Percentiles rank a stretch among this genome's conserved stretches.
phyloP scores from a whole-genome alignment of 176 grass and related monocot species.

The Oryza glumipatula region DNA sequence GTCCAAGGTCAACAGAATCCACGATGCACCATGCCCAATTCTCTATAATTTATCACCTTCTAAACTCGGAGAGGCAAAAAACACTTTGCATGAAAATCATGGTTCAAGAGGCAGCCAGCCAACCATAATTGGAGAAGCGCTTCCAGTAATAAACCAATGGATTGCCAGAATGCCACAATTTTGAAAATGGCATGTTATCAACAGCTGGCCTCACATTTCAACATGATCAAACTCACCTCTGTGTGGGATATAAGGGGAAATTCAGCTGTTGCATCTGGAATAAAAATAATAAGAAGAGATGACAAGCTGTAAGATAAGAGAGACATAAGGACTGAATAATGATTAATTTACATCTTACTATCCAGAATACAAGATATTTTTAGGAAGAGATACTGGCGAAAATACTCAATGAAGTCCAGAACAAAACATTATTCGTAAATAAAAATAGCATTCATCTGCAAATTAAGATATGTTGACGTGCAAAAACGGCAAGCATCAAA shows the following conservation, averaged over 20 bases:
- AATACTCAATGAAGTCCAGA: background rate
- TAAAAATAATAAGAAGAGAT: conserved; percentile 26
- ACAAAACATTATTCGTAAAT: background rate
- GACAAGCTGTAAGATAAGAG: background rate
- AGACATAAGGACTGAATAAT: background rate
- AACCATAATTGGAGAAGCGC: conserved; percentile 20
- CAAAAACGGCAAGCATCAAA: background rate
- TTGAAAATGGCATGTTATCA: conserved; percentile 15
- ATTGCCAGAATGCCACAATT: background rate
- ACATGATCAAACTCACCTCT: conserved; percentile 34
- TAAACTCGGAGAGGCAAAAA: background rate
- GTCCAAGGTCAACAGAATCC: conserved; percentile 36
- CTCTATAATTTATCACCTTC: conserved; percentile 2
- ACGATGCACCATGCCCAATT: background rate
- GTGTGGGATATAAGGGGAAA: background rate
- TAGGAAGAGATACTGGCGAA: conserved; percentile 4
- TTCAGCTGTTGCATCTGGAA: conserved; percentile 52
- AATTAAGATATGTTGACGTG: background rate
- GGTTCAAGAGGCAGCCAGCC: background rate
- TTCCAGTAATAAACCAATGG: conserved; percentile 22
- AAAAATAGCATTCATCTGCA: background rate
- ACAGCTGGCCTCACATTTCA: conserved; percentile 17
- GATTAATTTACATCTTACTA: background rate
- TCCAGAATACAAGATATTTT: background rate
- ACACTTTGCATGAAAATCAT: conserved; percentile 14